Evolutionary conservation across 805 yeast genomes (phyloP).

Genomic region (Pichia deserticola): DNA sequence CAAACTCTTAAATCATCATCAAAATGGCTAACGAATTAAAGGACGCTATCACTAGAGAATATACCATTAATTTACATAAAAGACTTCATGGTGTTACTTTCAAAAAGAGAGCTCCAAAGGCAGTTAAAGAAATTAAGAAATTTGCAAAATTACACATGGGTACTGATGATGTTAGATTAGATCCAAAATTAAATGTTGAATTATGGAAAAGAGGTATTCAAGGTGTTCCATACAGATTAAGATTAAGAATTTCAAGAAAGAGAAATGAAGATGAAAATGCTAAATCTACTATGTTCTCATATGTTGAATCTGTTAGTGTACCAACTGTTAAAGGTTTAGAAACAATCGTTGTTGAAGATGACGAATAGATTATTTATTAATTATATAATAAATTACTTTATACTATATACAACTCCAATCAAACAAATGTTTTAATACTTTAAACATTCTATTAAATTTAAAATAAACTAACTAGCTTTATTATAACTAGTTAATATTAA

Average conservation of each 20-base stretch:
- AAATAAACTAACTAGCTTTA: no score
- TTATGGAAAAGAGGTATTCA: constrained; percentile 99
- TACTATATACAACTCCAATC: not conserved
- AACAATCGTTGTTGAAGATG: constrained; percentile 89
- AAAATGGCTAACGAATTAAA: constrained; percentile 58
- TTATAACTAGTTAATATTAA: no score
- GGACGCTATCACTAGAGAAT: constrained; percentile 99
- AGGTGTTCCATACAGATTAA: constrained; percentile 97
- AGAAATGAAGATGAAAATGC: constrained; percentile 99
- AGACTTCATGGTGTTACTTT: constrained; percentile 98
- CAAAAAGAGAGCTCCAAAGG: constrained; percentile 99
- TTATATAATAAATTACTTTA: not conserved
- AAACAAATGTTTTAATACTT: not conserved
- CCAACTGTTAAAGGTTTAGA: constrained; percentile 95
- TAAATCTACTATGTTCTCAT: constrained; percentile 93
- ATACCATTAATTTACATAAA: constrained; percentile 99
- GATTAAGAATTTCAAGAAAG: constrained; percentile 94
- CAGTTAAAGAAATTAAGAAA: constrained; percentile 98
- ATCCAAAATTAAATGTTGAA: constrained; percentile 96
- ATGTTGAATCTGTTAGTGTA: constrained; percentile 95
- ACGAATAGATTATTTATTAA: constrained; percentile 26
- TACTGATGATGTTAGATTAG: constrained; percentile 97
- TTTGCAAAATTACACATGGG: constrained; percentile 99
- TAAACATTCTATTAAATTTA: no score
- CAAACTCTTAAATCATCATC: constrained; percentile 5